phyloP scores from a whole-genome alignment of 305 asterid genomes.

The Solanum hybrid region DNA sequence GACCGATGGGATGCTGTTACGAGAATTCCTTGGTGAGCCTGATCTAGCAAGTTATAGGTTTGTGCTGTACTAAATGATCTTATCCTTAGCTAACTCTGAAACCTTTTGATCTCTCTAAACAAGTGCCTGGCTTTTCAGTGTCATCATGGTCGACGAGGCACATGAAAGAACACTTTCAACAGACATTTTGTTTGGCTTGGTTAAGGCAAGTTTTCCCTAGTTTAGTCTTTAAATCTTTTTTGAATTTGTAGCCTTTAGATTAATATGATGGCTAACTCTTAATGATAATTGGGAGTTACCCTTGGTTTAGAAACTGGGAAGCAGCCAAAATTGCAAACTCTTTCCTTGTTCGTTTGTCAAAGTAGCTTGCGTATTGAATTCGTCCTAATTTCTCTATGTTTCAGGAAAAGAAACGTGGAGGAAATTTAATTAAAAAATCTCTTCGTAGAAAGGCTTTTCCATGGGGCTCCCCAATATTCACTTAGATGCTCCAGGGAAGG shows the following conservation, averaged over 20 bases:
- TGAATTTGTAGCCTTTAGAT: not conserved
- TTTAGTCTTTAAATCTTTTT: not conserved
- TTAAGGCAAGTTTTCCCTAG: slow-evolving; percentile 35
- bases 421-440: not conserved
- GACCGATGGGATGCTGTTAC: slow-evolving; percentile 88
- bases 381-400: not conserved
- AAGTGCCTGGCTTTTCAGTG: slow-evolving; percentile 30
- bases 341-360: not conserved
- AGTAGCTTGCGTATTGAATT: not conserved
- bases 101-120: not conserved
- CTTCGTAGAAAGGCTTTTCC: not conserved
- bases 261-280: not conserved
- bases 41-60: slow-evolving; percentile 69
- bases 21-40: slow-evolving; percentile 89
- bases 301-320: not conserved
- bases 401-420: not conserved
- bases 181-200: slow-evolving; percentile 88
- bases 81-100: not conserved
- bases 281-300: not conserved
- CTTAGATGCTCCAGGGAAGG: not conserved
- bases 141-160: slow-evolving; percentile 93
- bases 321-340: not conserved
- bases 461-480: not conserved
- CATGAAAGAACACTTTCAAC: slow-evolving; percentile 92
- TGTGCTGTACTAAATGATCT: not conserved